Evolutionary conservation across 352 stramenopile genomes (phyloP).

Genomic region (Globisporangium emineosum): DNA sequence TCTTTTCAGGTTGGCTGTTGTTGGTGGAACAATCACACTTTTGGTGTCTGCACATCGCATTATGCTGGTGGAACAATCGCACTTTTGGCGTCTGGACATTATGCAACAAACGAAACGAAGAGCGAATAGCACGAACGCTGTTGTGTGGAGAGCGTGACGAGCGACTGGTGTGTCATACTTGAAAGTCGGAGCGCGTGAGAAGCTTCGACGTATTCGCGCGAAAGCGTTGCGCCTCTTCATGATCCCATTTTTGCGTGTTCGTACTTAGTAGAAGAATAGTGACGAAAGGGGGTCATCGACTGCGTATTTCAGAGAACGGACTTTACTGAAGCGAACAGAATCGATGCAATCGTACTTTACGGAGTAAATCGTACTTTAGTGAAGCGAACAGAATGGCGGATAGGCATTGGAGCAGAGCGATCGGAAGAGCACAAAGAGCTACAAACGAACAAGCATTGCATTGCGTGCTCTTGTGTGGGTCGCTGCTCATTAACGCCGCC

Average conservation of each 20-base stretch:
- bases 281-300: neutral
- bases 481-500: neutral
- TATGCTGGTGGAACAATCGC: neutral
- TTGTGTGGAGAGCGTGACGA: too few species aligned
- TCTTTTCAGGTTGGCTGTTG: neutral
- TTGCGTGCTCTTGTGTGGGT: neutral
- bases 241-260: neutral
- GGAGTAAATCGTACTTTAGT: too few species aligned
- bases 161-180: too few species aligned
- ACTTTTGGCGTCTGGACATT: conserved; percentile 1
- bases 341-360: too few species aligned
- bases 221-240: neutral
- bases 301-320: neutral
- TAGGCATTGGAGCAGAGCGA: conserved; percentile 13
- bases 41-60: neutral
- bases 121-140: neutral
- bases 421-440: neutral
- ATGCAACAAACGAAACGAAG: neutral
- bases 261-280: neutral
- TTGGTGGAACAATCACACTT: neutral
- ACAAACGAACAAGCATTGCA: neutral
- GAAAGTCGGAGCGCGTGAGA: neutral
- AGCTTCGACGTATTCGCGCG: conserved; percentile 3
- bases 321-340: neutral
- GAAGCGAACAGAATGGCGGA: neutral